Percentiles rank a stretch among this genome's conserved stretches.
Conservation (phyloP, 495 filamentous ascomycete species). For the Massariosphaeria phaeospora region DNA sequence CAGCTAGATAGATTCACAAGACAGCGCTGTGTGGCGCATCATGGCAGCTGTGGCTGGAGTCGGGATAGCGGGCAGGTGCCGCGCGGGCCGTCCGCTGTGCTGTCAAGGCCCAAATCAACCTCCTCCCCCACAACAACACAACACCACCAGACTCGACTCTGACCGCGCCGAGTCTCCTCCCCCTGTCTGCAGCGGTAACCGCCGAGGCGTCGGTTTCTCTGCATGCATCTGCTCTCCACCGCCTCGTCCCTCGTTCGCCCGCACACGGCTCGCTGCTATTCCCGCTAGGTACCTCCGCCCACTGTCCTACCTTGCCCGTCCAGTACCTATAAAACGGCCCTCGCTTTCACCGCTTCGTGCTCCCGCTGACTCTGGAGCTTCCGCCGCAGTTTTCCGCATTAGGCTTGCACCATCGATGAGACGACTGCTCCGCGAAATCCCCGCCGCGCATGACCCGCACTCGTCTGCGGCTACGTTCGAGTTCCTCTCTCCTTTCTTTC, state of each 20-base stretch:
- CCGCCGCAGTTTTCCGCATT: too few species aligned
- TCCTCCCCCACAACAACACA: constrained; percentile 3
- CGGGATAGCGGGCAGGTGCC: not conserved
- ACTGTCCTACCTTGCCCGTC: not conserved
- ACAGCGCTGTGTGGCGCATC: too few species aligned
- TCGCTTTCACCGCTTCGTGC: not conserved
- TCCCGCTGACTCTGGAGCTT: too few species aligned
- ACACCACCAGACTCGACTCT: not conserved
- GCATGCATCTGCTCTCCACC: not conserved
- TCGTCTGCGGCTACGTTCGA: constrained; percentile 14
- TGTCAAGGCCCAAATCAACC: not conserved
- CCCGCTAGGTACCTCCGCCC: constrained; percentile 14
- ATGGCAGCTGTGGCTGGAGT: not conserved
- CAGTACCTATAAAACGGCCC: not conserved
- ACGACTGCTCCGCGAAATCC: not conserved
- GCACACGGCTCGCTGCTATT: constrained; percentile 9
- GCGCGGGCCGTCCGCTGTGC: not conserved
- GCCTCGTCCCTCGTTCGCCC: not conserved
- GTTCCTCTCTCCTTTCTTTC: constrained; percentile 4
- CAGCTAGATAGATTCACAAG: too few species aligned
- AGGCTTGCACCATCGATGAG: constrained; percentile 19
- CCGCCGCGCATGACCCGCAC: constrained; percentile 17
- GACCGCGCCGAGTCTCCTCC: not conserved
- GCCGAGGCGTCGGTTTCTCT: not conserved
- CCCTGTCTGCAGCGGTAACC: not conserved